Evolutionary conservation across 805 yeast genomes (phyloP).

Genomic region (Yarrowia keelungensis): DNA sequence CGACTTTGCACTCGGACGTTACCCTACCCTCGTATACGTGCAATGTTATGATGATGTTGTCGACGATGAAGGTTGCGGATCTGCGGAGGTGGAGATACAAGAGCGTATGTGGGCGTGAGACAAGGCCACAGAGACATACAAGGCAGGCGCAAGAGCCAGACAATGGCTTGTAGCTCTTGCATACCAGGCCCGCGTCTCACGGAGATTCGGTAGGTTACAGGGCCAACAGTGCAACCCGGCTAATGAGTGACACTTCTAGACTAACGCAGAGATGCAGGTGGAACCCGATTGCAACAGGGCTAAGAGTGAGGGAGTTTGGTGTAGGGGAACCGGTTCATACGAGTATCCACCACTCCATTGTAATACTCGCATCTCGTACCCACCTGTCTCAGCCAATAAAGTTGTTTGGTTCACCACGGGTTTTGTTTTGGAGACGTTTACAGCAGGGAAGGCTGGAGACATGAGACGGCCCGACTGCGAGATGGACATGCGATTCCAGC

Average conservation of each 20-base stretch:
- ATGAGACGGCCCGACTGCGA: constrained; percentile 16
- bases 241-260: background rate
- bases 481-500: too few species aligned
- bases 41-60: background rate
- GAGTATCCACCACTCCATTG: too few species aligned
- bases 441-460: constrained; percentile 7
- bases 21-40: constrained; percentile 1
- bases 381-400: constrained; percentile 2
- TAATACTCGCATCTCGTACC: too few species aligned
- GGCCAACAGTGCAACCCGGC: background rate
- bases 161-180: background rate
- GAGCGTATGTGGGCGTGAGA: background rate
- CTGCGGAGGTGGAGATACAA: constrained; percentile 16
- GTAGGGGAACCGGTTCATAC: too few species aligned
- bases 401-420: constrained; percentile 1
- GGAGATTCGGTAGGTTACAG: too few species aligned
- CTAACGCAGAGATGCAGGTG: constrained; percentile 4
- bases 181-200: too few species aligned
- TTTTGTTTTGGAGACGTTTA: background rate
- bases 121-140: background rate
- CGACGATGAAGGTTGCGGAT: constrained; percentile 21
- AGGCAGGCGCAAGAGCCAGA: background rate
- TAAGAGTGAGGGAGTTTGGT: too few species aligned
- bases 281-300: background rate
- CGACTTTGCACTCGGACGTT: background rate